Evolutionary conservation across 2,329 filamentous ascomycete species (phyloP), one percentile per base, ranked within the genome.

Genomic region (Paecilomyces sp.): DNA sequence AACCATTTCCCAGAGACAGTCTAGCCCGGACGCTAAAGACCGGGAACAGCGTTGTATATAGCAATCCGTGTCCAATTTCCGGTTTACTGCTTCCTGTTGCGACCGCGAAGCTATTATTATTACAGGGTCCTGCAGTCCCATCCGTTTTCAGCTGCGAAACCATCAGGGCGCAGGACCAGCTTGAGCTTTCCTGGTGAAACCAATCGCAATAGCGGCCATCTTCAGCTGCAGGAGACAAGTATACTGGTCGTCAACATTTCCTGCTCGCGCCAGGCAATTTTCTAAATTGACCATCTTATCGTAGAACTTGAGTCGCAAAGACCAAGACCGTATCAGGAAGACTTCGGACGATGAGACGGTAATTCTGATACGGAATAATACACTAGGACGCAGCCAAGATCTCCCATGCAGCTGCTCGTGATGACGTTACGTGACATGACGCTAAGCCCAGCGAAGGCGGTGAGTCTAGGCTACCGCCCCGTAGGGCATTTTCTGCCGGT

Each of bases 391-490:
- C 51, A 6, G 25, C 15, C 22, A 53, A 30, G 51, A 53, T 30
- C 51, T 24, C 25, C 41, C 15, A 15, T 22, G 30, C n/a, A 34
- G 33, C 55, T 28, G 55, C 55, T 41, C 47, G 30, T 4, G 22
- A 41, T 56, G 55, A 56, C 55, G n/a, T 56, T 36, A 55, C 28
- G 54, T 33, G 33, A 33, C 54, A 34, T 56, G 30, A 47, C 55
- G 22, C 41, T 47, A 18, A 56, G 24, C 36, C 22, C 22, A 28
- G 33, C 11, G 54, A 7, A 56, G 55, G 55, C 55, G 55, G 55
- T 50, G 31, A 56, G 22, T 12, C 15, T 41, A 41, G 55, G n/a
- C 55, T 15, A 34, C 55, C 31, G 24, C 30, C 33, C 33, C 34
- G 11, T 25, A 15, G 24, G 15, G 15, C 12, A 24, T 34, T 36